Base-by-base conservation (phyloP, 352 stramenopile genomes). In the Blastocystis sp. region DNA sequence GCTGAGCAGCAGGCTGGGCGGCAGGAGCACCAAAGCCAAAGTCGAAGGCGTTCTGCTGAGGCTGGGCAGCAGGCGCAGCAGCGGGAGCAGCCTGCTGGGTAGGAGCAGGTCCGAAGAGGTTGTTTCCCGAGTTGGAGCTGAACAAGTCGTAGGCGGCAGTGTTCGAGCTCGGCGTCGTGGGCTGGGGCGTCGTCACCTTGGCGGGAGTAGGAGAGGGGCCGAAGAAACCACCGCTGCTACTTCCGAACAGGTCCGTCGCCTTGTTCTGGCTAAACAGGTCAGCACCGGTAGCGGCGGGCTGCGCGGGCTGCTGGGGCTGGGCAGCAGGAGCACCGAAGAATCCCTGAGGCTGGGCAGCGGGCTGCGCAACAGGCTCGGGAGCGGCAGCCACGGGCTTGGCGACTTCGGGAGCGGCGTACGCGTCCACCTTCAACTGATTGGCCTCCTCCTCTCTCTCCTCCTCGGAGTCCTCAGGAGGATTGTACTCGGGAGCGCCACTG, bases 381-480 rank as follows among this genome's bases (percentile, higher is more conserved):
- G 40, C 11, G 16, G 40, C n/a, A 42, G 54, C 21, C 14, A 8
- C 63, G 51, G 51, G 54, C 34, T 85, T 85, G n/a, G 75, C 75
- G 4, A 76, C 44, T 42, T 85, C 75, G n/a, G 75, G 75, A 76
- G 75, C 63, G 32, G 57, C 75, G 42, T 85, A 85, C n/a, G 75
- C 75, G 40, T 85, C 75, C 34, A 67, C 64, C 78, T 87, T 87
- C 40, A 87, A 27, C 24, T 86, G 88, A 84, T 90, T 91, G 63
- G 90, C 88, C 32, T 91, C 89, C 69, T 92, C 93, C 27, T 90
- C 69, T 24, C 93, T 90, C 64, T 95, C 92, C 63, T 94, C 92
- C 56, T 95, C 92, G 61, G 90, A 94, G 34, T 95, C 92, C 84
- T 94, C 90, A 16, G 92, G 92, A 7, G 92, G 92, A 24, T 95